Conservation (phyloP, 495 filamentous ascomycete genomes). For the Chlorociboria aeruginascens region DNA sequence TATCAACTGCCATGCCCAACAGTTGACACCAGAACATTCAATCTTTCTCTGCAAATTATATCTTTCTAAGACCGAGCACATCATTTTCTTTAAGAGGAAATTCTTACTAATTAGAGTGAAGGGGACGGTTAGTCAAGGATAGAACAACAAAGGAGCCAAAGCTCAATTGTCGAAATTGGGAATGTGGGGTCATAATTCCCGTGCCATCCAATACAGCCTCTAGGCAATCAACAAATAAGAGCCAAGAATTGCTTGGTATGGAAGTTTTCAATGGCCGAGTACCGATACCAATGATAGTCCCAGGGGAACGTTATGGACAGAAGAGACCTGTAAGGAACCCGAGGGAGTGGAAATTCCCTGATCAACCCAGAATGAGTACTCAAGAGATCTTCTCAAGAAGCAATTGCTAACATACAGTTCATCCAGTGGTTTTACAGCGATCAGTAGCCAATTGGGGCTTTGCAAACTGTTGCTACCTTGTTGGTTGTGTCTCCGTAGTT, state of each 20-base stretch:
- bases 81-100: no score
- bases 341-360: neutral
- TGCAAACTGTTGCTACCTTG: neutral
- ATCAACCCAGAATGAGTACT: no score
- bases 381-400: no score
- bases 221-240: conserved; percentile 4
- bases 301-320: conserved; percentile 35
- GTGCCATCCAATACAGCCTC: conserved; percentile 11
- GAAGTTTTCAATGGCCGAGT: conserved; percentile 44
- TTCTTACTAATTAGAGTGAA: conserved; percentile 8
- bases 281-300: conserved; percentile 62
- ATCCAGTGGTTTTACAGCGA: conserved; percentile 37
- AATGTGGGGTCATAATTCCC: conserved; percentile 77
- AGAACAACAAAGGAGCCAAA: conserved; percentile 49
- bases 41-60: no score
- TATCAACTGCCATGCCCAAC: no score
- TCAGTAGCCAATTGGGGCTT: neutral
- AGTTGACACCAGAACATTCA: no score
- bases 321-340: conserved; percentile 25
- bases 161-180: conserved; percentile 87
- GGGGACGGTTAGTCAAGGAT: conserved; percentile 65
- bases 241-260: conserved; percentile 19
- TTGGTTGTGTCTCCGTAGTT: neutral
- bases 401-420: no score
- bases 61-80: no score